Evolutionary conservation across 352 stramenopile species (phyloP).

Genomic region (Globisporangium uncinulatum): DNA sequence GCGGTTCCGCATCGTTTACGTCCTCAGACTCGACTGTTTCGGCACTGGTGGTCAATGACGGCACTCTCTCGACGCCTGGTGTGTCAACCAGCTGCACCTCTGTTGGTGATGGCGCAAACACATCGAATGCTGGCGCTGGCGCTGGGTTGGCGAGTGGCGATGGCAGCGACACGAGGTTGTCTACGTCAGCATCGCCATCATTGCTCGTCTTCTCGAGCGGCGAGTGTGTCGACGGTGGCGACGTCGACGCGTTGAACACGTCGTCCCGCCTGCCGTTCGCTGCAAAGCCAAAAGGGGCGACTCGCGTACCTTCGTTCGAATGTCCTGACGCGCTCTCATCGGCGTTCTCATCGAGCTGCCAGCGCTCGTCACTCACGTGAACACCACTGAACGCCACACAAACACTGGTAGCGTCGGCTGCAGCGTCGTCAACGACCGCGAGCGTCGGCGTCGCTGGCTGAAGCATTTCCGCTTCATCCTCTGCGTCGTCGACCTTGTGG

Average conservation of each 20-base stretch:
- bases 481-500: slow-evolving; percentile 1
- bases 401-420: neutral
- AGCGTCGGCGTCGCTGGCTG: slow-evolving; percentile 4
- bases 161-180: slow-evolving; percentile 34
- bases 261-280: too few relatives aligned
- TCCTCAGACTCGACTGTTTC: neutral
- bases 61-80: neutral
- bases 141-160: slow-evolving; percentile 22
- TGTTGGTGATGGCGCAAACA: slow-evolving; percentile 3
- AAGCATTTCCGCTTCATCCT: neutral
- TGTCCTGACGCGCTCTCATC: neutral
- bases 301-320: too few relatives aligned
- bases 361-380: neutral
- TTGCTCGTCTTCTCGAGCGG: neutral
- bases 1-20: neutral
- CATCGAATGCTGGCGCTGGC: slow-evolving; percentile 7
- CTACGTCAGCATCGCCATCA: too few relatives aligned
- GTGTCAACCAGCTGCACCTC: neutral
- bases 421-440: neutral
- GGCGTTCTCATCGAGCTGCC: neutral
- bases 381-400: neutral
- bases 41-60: neutral
- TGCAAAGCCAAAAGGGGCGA: too few relatives aligned
- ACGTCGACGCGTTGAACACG: too few relatives aligned
- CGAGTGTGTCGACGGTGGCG: too few relatives aligned